Conservation (phyloP, 2,329 filamentous ascomycete genomes). For the Fusarium brevicatenulatum region DNA sequence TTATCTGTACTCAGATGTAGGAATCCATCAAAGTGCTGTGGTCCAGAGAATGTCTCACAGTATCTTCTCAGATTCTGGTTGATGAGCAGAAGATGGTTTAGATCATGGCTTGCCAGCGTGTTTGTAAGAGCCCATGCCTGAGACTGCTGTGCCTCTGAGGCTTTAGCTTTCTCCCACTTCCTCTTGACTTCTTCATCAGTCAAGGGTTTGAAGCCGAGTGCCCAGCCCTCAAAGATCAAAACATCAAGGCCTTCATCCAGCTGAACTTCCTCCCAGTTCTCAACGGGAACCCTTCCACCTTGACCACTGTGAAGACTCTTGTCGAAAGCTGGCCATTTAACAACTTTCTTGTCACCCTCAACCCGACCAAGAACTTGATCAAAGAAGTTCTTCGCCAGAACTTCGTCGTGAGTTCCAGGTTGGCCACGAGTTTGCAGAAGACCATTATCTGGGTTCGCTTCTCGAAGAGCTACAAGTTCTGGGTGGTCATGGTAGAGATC, state of each 20-base stretch:
- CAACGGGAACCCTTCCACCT: slow-evolving; percentile 30
- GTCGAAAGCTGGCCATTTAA: slow-evolving; percentile 39
- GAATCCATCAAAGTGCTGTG: slow-evolving; percentile 34
- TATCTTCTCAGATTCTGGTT: slow-evolving; percentile 40
- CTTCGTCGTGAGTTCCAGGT: slow-evolving; percentile 39
- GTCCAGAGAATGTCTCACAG: slow-evolving; percentile 27
- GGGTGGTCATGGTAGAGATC: slow-evolving; percentile 35
- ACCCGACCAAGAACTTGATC: neutral
- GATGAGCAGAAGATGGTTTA: slow-evolving; percentile 33
- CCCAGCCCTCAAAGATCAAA: slow-evolving; percentile 43
- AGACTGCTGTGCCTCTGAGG: neutral
- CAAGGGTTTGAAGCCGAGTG: slow-evolving; percentile 37
- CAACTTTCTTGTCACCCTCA: neutral
- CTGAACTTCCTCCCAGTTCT: slow-evolving; percentile 31
- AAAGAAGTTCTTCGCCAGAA: slow-evolving; percentile 25
- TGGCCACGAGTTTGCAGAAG: slow-evolving; percentile 37
- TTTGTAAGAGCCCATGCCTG: slow-evolving; percentile 6
- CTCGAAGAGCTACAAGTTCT: slow-evolving; percentile 30
- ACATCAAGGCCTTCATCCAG: slow-evolving; percentile 27
- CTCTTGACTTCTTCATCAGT: slow-evolving; percentile 9
- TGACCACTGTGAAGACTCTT: slow-evolving; percentile 39
- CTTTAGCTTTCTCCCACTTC: slow-evolving; percentile 33
- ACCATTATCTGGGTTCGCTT: slow-evolving; percentile 31
- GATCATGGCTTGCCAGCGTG: slow-evolving; percentile 31
- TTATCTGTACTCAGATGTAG: slow-evolving; percentile 41